These are phyloP conservation scores for Ceratocystis smalleyi DNA, from an alignment of 2,329 filamentous ascomycete genomes.

Conservation along the genomic window DNA sequence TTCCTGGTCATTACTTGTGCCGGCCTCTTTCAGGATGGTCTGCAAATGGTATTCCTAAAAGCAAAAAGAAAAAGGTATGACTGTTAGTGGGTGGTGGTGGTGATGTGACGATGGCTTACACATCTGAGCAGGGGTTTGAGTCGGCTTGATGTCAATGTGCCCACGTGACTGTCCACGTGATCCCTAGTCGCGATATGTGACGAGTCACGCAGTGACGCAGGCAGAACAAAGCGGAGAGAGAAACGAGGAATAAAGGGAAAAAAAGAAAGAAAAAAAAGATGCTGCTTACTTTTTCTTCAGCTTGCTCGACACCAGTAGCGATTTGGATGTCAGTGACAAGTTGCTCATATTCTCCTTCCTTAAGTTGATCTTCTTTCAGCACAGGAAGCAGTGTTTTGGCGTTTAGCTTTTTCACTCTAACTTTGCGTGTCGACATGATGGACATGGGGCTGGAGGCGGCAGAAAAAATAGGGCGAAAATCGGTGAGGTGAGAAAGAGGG, in stretches of 20 bases:
- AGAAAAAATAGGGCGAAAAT: constrained; percentile 18
- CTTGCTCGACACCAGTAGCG: constrained; percentile 91
- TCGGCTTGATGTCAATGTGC: constrained; percentile 9
- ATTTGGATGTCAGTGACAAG: constrained; percentile 72
- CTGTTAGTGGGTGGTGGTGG: background rate
- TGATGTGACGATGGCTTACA: background rate
- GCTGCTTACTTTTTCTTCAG: constrained; percentile 82
- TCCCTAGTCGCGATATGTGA: constrained; percentile 21
- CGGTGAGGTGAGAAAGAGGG: constrained; percentile 23
- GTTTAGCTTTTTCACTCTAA: constrained; percentile 81
- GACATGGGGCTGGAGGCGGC: constrained; percentile 19
- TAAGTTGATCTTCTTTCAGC: constrained; percentile 79
- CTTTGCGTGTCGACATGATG: constrained; percentile 50
- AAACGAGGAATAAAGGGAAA: constrained; percentile 11
- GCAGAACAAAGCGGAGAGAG: background rate
- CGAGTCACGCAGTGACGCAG: constrained; percentile 16
- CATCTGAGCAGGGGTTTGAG: background rate
- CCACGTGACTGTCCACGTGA: constrained; percentile 38
- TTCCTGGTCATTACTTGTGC: constrained; percentile 42
- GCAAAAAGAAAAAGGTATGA: background rate
- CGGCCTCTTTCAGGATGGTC: constrained; percentile 49
- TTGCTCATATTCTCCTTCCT: constrained; percentile 70
- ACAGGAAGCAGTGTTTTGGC: constrained; percentile 78
- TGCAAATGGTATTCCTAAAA: constrained; percentile 89
- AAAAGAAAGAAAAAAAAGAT: constrained; percentile 18